These are phyloP conservation scores for Kuraishia piskuri DNA, from an alignment of 805 yeast genomes.

Conservation along the genomic window DNA sequence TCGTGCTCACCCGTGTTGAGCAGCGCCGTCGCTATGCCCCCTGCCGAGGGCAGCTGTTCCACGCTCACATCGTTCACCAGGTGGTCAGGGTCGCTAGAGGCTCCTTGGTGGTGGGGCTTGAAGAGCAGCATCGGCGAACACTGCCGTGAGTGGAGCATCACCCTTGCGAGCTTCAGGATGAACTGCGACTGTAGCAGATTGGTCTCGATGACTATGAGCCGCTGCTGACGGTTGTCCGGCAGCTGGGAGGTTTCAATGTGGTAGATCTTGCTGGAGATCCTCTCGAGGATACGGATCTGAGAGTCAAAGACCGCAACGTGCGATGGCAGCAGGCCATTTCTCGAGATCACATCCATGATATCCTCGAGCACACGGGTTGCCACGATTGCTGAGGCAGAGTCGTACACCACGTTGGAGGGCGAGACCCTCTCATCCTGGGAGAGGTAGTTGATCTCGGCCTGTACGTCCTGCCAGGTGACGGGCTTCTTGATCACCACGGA, in stretches of 20 bases:
- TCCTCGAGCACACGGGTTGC: constrained; percentile 24
- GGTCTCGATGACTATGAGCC: constrained; percentile 25
- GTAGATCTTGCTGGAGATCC: constrained; percentile 11
- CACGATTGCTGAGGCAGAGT: constrained; percentile 20
- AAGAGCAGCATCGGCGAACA: constrained; percentile 28
- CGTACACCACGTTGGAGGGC: constrained; percentile 7
- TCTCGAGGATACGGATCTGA: constrained; percentile 15
- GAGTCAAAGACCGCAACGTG: constrained; percentile 17
- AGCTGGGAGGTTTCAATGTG: constrained; percentile 7
- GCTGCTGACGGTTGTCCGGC: constrained; percentile 8
- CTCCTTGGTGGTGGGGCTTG: constrained; percentile 16
- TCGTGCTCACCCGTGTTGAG: constrained; percentile 7
- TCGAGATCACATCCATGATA: constrained; percentile 23
- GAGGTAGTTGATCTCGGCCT: neutral
- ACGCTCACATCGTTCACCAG: constrained; percentile 17
- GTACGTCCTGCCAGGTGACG: constrained; percentile 2
- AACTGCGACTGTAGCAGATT: constrained; percentile 24
- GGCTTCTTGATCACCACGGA: neutral
- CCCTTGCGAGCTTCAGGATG: constrained; percentile 18
- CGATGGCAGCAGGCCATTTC: constrained; percentile 15
- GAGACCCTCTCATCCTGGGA: neutral
- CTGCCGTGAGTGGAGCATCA: constrained; percentile 20
- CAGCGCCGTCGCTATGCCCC: constrained; percentile 5
- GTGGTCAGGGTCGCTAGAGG: constrained; percentile 11
- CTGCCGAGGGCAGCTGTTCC: constrained; percentile 11